Evolutionary conservation across 2,329 filamentous ascomycete species (phyloP), one percentile per base, ranked within the genome.

Genomic region (Diaporthe destruens): DNA sequence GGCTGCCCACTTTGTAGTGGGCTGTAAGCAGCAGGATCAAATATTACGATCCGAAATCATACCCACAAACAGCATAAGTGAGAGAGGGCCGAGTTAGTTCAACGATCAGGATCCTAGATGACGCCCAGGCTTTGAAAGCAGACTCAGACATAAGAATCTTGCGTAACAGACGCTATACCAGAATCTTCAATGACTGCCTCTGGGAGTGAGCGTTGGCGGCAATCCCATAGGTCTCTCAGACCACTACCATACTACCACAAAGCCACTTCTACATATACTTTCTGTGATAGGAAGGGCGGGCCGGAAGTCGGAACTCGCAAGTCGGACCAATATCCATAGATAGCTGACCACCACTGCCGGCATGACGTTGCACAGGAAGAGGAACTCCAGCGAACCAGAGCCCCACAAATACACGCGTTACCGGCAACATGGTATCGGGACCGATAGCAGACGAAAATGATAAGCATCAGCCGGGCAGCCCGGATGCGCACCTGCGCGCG

Each of bases 331-430:
- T 23, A 23, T 4, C 59, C 59, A 65, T 29, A 65, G 42, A 65
- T 51, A 51, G 59, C 42, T 65, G 59, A 65, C 59, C 42, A 49
- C 59, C 56, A 57, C 20, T 23, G 49, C 36, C 36, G 36, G 39
- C 59, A 25, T 44, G 42, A 65, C 29, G 59, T 65, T 29, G 59
- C 20, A 65, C 44, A 14, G 2, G 29, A 34, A 49, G 42, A 47
- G 11, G 42, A 49, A 12, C 5, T 6, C 42, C 18, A 63, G 18
- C 59, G 32, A 63, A n/a, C 25, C 23, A 47, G 16, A 8, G 57
- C 25, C 39, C 57, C 57, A 49, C 59, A 63, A 6, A n/a, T n/a
- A 18, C 18, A 49, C 42, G 39, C 42, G 29, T 65, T 39, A 23
- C 29, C 20, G 59, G 59, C 18, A 51, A 18, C 44, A 2, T 51